Evolutionary conservation across 192 early-diverging fungal genomes (phyloP), one percentile per base, ranked within the genome.

Genomic region (Chytriomyces sp.): DNA sequence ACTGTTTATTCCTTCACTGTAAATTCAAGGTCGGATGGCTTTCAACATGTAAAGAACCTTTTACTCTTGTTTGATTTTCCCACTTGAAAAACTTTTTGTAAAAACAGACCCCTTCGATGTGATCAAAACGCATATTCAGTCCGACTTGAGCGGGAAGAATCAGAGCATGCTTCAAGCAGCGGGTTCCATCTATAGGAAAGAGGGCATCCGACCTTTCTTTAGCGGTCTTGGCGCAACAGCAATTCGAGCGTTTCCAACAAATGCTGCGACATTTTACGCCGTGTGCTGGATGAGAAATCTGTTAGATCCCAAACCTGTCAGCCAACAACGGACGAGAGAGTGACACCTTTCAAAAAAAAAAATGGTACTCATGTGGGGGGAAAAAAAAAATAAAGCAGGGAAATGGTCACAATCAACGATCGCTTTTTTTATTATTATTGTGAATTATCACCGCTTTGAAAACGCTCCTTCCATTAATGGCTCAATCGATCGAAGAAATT

Each of bases 191-290:
- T 69, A 73, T 26, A 69, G 76, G 10, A 46, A 69, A 7, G 86
- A 87, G 61, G 86, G 86, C 7, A 59, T 61, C 35, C 23, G 84
- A 28, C 77, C 78, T 9, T 77, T 87, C 8, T 87, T 85, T 53
- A 66, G 65, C 43, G 86, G 86, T 9, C 50, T 83, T 48, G 80
- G 78, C 5, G 84, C 86, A n/a, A 84, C 82, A 11, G 72, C 79
- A 18, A 72, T 87, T 59, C 64, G 86, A 6, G 86, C 83, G 5
- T 87, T 87, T 67, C 86, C 86, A 23, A 87, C 86, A 6, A 87
- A 87, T 68, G 86, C 83, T 5, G 86, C 86, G 7, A 85, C 83
- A 16, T 87, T 86, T 64, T 84, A 82, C 70, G 80, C 72, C 18
- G 85, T 86, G 16, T 73, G 60, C 44, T 73, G 45, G 18, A 63